A percentile compares a stretch with the other conserved stretches of the same genome.
phyloP scores from a whole-genome alignment of 2,329 filamentous ascomycete species.

The Xylariaceae sp. region DNA sequence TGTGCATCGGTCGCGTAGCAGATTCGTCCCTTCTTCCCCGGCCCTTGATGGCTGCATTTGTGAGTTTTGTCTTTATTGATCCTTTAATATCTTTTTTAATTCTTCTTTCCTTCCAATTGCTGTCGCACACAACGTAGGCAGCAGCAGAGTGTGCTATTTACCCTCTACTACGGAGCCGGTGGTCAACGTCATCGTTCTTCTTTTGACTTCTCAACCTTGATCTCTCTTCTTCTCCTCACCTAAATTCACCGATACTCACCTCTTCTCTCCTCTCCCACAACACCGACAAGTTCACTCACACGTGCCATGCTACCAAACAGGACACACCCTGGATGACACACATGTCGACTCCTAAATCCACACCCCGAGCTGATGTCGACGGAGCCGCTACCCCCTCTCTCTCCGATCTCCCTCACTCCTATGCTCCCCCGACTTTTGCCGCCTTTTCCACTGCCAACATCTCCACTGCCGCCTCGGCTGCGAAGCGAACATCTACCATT shows the following conservation, averaged over 20 bases:
- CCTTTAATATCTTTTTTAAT: background rate
- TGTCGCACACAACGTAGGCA: too few species aligned
- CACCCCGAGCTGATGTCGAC: conserved; percentile 35
- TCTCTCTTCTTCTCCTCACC: background rate
- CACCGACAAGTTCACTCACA: background rate
- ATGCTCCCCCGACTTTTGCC: conserved; percentile 69
- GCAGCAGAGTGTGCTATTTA: too few species aligned
- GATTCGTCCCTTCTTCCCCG: too few species aligned
- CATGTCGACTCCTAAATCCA: conserved; percentile 44
- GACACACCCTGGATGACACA: conserved; percentile 52
- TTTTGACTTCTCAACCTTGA: background rate
- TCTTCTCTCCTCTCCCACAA: background rate
- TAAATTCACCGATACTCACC: background rate
- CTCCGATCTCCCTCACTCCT: conserved; percentile 29
- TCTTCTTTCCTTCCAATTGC: too few species aligned
- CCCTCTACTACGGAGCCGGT: too few species aligned
- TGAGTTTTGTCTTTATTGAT: conserved; percentile 25
- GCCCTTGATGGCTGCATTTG: conserved; percentile 32
- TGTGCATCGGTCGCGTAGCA: too few species aligned
- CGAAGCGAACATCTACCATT: conserved; percentile 81
- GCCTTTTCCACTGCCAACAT: conserved; percentile 84
- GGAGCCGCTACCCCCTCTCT: conserved; percentile 32
- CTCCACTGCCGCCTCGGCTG: conserved; percentile 56
- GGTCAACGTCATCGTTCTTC: too few species aligned
- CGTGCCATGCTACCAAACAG: conserved; percentile 26